Conservation (phyloP, 2,329 filamentous ascomycete genomes). For the Sphaerulina musiva region DNA sequence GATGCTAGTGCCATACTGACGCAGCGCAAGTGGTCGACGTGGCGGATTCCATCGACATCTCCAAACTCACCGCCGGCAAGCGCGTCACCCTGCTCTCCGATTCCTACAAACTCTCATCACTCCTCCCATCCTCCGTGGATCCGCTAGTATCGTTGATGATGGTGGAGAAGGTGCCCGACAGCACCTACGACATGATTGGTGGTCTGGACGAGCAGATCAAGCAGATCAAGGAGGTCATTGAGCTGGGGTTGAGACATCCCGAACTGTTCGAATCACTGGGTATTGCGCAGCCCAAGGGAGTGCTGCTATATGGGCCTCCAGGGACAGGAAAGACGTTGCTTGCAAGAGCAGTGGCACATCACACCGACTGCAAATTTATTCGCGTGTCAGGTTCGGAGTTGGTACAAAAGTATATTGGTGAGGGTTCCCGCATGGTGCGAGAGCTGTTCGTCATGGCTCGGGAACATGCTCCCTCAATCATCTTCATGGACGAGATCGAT, state of each 20-base stretch:
- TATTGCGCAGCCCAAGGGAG: constrained; percentile 96
- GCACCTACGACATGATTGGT: constrained; percentile 99
- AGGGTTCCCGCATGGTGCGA: constrained; percentile 95
- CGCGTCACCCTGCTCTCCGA: constrained; percentile 94
- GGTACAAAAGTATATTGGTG: constrained; percentile 98
- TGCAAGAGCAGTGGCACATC: constrained; percentile 91
- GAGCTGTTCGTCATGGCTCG: constrained; percentile 99
- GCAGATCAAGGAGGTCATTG: constrained; percentile 99
- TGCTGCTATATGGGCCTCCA: constrained; percentile 90
- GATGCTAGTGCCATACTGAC: not conserved
- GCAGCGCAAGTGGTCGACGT: constrained; percentile 75
- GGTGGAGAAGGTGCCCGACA: constrained; percentile 99
- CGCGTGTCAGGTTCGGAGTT: constrained; percentile 91
- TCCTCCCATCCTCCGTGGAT: constrained; percentile 95
- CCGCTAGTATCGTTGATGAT: constrained; percentile 99
- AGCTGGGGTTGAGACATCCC: constrained; percentile 94
- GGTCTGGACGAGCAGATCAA: constrained; percentile 98
- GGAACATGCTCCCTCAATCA: constrained; percentile 96
- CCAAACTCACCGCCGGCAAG: constrained; percentile 95
- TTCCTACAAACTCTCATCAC: constrained; percentile 97
- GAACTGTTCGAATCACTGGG: constrained; percentile 98
- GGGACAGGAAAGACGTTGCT: constrained; percentile 96
- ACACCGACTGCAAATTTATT: constrained; percentile 99
- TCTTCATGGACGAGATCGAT: constrained; percentile 99
- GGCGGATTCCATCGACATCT: constrained; percentile 84